Evolutionary conservation across 768 basidiomycete species (phyloP), one percentile per base, ranked within the genome.

Genomic region (Boletus subparvulus): DNA sequence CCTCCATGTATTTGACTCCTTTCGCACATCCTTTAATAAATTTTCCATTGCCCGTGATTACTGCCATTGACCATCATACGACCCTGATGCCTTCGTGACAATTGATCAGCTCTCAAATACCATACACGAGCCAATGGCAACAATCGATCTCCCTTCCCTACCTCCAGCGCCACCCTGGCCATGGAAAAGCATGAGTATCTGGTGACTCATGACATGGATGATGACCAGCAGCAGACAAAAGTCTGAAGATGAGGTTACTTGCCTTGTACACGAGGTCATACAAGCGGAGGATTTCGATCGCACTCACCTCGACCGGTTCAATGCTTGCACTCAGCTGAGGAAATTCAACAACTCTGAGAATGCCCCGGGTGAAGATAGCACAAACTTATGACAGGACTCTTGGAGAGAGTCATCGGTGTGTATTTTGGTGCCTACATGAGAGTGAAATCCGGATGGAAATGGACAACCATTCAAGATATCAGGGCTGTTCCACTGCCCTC

Each of bases 361-460:
- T 21, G 3, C 36, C 36, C 26, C 26, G 3, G 10, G 36, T 32
- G 21, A 26, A 3, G 33, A 52, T 16, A 21, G 52, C 30, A 6
- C 51, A 14, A 33, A 3, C 21, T 21, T 44, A 21, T 33, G 55
- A 60, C 13, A 26, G 39, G 32, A 32, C 32, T 32, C 32, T 4
- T 65, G 64, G 59, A 56, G 46, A 17, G 61, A 66, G 17, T 43
- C 64, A 1, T 14, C 52, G 0, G 52, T 74, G 3, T 12, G 56
- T 2, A 73, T 76, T 35, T 43, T 53, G 0, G 63, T 77, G 5
- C 75, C 75, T 0, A 75, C 72, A 3, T 61, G 68, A 8, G 52
- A 57, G 21, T 32, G 12, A 1, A 52, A 61, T 28, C 19, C 44
- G 0, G 26, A 13, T 16, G 56, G 66, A 2, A 63, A 64, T 10